Base-by-base conservation (phyloP, 73 alveolate species). In the Symbiodinium natans region DNA sequence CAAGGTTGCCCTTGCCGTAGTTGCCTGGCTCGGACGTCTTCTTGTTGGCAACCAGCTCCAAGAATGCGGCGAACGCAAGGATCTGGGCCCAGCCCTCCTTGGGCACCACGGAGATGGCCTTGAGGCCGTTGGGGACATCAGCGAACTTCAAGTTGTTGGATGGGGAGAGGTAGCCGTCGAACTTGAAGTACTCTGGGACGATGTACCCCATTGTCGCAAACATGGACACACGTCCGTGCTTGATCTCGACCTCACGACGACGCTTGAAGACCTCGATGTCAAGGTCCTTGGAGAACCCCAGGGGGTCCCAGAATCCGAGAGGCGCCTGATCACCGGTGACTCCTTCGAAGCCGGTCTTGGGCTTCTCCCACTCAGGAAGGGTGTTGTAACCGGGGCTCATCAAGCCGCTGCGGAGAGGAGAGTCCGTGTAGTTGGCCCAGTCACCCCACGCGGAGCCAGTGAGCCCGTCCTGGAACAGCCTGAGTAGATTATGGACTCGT, bases 351-450 rank as follows among this genome's bases (percentile, higher is more conserved):
- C 96, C 96, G 56, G 33, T 90, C 43, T 90, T 90, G 39, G 86
- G 86, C 88, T 90, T 90, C 88, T 90, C 88, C 88, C 71, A 71
- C 97, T 90, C 97, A 9, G 97, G 97, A 75, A 90, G 83, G 27
- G 97, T 90, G 97, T 90, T 90, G 97, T 90, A 90, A 52, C 97
- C 97, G 13, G 97, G 97, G 97, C 97, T 90, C 54, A 17, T 90
- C 88, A 59, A 33, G 3, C 94, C 94, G 59, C 94, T 89, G 95
- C 95, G 95, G 54, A 89, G 95, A 10, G 95, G 85, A 9, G 85
- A 74, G 85, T 74, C 85, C 7, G 85, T 74, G 85, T 74, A 74
- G n/a, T 27, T 21, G 38, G 82, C 31, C 82, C 82, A 68, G 82
- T 68, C 82, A n/a, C 82, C 82, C 82, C 82, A 74, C 43, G 85